phyloP scores from a whole-genome alignment of 257 asterid species.

The Linaria vulgaris region DNA sequence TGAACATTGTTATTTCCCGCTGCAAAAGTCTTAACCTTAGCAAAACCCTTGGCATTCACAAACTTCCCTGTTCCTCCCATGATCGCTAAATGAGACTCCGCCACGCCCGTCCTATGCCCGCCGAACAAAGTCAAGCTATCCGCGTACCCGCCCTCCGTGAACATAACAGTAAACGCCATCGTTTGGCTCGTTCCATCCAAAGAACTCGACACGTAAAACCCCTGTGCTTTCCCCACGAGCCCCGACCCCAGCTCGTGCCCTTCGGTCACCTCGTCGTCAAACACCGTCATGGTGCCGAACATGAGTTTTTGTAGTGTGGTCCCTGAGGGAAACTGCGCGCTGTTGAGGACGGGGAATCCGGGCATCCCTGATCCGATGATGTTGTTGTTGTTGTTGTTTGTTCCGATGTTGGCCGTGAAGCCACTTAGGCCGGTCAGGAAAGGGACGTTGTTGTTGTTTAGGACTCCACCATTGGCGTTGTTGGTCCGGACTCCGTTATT shows the following conservation, averaged over 20 bases:
- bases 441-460: constrained; percentile 83
- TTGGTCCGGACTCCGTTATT: constrained; percentile 60
- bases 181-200: constrained; percentile 80
- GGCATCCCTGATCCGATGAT: constrained; percentile 63
- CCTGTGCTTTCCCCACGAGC: constrained; percentile 80
- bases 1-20: constrained; percentile 28
- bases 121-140: constrained; percentile 79
- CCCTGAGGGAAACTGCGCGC: constrained; percentile 61
- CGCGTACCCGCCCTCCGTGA: constrained; percentile 57
- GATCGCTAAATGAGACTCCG: constrained; percentile 82
- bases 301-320: constrained; percentile 73
- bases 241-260: constrained; percentile 74
- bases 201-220: constrained; percentile 75
- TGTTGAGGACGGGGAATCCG: constrained; percentile 69
- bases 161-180: constrained; percentile 82
- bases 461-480: constrained; percentile 64
- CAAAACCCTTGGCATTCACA: constrained; percentile 73
- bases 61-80: constrained; percentile 93
- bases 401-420: constrained; percentile 45
- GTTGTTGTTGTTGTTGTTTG: constrained; percentile 49
- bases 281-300: constrained; percentile 85
- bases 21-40: constrained; percentile 58
- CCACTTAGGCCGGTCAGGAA: constrained; percentile 88
- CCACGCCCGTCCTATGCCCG: constrained; percentile 54
- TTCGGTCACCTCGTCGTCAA: constrained; percentile 75